Evolutionary conservation across 129 eudicot species (phyloP).

Genomic region (Smallanthus sonchifolius): DNA sequence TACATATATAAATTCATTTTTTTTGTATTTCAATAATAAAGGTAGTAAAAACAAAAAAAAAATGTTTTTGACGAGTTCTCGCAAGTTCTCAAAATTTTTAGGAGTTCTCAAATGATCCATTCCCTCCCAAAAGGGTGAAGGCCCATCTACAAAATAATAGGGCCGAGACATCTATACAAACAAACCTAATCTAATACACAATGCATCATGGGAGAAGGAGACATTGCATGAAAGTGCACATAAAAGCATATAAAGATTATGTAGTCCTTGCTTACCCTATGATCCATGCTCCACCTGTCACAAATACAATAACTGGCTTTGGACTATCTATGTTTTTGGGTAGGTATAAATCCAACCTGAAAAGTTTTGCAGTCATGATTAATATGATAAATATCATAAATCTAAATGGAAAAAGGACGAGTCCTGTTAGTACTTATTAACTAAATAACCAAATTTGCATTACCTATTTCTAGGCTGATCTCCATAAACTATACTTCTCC

Average conservation of each 20-base stretch:
- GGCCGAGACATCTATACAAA: neutral
- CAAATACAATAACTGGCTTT: constrained; percentile 84
- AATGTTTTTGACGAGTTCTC: too few relatives aligned
- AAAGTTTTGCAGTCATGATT: neutral
- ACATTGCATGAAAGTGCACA: neutral
- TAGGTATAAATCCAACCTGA: constrained; percentile 87
- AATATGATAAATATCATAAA: constrained; percentile 9
- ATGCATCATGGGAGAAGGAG: neutral
- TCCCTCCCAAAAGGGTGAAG: neutral
- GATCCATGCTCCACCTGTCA: constrained; percentile 99
- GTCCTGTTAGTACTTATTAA: neutral
- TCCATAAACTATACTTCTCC: constrained; percentile 85
- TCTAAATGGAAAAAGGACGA: neutral
- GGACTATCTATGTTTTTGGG: constrained; percentile 59
- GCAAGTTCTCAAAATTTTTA: too few relatives aligned
- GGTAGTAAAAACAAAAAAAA: too few relatives aligned
- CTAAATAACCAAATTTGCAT: neutral
- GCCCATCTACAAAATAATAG: neutral
- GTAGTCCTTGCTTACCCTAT: constrained; percentile 62
- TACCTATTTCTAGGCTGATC: constrained; percentile 92
- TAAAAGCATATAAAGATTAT: neutral
- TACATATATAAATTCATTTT: too few relatives aligned
- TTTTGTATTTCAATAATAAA: too few relatives aligned
- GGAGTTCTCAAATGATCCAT: too few relatives aligned
- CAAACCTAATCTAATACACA: neutral